Base-by-base conservation (phyloP, 176 grass and related monocot genomes). In the Oryza coarctata region DNA sequence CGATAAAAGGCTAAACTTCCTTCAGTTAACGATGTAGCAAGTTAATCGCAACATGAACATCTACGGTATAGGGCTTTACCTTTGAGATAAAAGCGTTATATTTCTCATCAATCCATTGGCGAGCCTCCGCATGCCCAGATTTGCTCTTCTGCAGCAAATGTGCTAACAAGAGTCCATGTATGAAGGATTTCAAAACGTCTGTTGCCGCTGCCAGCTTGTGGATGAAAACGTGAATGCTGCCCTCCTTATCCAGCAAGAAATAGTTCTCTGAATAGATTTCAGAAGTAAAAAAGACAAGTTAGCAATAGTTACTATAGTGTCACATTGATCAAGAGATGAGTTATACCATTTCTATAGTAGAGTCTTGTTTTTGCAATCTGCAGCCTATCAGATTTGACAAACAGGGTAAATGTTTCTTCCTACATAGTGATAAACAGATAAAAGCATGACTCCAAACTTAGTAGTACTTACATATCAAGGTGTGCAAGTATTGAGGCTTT, bases 121-220 rank as follows among this genome's bases (percentile, higher is more conserved):
- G 41, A 77, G 88, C 75, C 40, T 92, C 91, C 10, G 70, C 35
- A 12, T 94, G 89, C 11, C 65, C 26, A 82, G 87, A 78, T 86
- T 82, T 94, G 71, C 65, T 68, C 57, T 79, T 83, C 57, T 49
- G 71, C 63, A 61, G 58, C 9, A 60, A 40, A 45, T 20, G 71
- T 52, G 68, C 76, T 72, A 98, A 70, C 45, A 94, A 71, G 26
- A 93, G 90, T 13, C 74, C 88, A 86, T 94, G 92, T 68, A 93
- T 43, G 84, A 93, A 98, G 65, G 95, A 92, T 84, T 78, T 90
- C 78, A 94, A 91, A 50, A 92, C 80, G 86, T 98, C 92, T 58
- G 78, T 73, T 85, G 87, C 34, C n/a, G 75, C 81, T 86, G 95
- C 92, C 13, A 91, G 77, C 76, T 98, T 98, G 82, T 98, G 95